Evolutionary conservation across 805 yeast genomes (phyloP).

Genomic region (Cyberlindnera maritima): DNA sequence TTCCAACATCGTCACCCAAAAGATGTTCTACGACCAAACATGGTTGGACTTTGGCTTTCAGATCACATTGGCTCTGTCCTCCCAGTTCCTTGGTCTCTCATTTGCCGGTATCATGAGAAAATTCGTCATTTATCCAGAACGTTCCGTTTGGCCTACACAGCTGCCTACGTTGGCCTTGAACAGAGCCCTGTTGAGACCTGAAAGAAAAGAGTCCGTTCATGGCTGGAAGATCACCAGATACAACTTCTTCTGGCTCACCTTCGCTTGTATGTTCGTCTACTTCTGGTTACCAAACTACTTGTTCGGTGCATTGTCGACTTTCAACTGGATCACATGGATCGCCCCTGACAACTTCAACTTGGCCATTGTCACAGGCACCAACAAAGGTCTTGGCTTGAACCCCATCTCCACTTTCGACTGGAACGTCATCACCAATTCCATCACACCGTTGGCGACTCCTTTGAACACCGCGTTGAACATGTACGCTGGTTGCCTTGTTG

Average conservation of each 20-base stretch:
- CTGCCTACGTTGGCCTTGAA: constrained; percentile 49
- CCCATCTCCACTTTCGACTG: constrained; percentile 54
- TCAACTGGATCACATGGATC: constrained; percentile 61
- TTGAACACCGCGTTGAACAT: constrained; percentile 34
- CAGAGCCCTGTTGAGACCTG: constrained; percentile 41
- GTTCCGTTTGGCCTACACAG: constrained; percentile 52
- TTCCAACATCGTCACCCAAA: constrained; percentile 36
- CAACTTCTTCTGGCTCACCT: constrained; percentile 32
- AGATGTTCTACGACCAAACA: constrained; percentile 29
- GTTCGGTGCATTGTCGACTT: constrained; percentile 39
- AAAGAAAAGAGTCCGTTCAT: constrained; percentile 31
- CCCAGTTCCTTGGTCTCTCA: constrained; percentile 65
- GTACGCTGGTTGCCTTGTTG: constrained; percentile 33
- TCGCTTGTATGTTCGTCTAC: constrained; percentile 36
- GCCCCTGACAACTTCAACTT: constrained; percentile 46
- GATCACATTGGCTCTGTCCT: constrained; percentile 47
- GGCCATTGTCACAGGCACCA: constrained; percentile 47
- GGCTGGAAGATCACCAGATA: constrained; percentile 36
- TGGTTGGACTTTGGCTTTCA: constrained; percentile 48
- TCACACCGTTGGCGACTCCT: constrained; percentile 43
- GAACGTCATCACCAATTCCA: constrained; percentile 34
- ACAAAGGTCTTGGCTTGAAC: constrained; percentile 48
- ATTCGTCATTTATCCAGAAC: constrained; percentile 50
- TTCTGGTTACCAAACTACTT: constrained; percentile 46
- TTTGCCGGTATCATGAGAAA: constrained; percentile 64